A percentile compares a stretch with the other conserved stretches of the same genome.
Conservation (phyloP, 139 green algal genomes). For the Auxenochlorella pyrenoidosa region DNA sequence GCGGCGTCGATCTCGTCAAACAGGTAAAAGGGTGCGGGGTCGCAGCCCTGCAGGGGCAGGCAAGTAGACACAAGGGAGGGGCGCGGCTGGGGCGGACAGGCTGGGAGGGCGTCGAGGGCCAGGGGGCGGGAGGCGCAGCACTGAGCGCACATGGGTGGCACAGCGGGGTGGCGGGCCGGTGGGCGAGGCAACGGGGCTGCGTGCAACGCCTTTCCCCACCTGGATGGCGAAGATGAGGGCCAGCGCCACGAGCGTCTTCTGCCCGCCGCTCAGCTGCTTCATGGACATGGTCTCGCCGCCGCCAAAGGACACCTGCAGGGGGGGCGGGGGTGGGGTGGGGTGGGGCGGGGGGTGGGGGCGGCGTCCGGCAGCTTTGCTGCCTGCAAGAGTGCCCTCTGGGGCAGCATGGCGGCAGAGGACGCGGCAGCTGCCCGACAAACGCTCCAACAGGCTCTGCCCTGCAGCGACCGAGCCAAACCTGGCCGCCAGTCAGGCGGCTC, state of each 20-base stretch:
- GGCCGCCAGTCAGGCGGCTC: too few species aligned
- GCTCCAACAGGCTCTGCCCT: too few species aligned
- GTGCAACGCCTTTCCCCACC: not conserved
- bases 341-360: not conserved
- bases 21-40: slow-evolving; percentile 99
- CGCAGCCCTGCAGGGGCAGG: slow-evolving; percentile 79
- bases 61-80: not conserved
- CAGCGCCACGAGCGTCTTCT: slow-evolving; percentile 98
- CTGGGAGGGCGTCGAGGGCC: too few species aligned
- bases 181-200: not conserved
- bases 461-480: too few species aligned
- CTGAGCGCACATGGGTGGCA: too few species aligned
- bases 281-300: slow-evolving; percentile 88
- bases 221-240: slow-evolving; percentile 99
- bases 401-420: too few species aligned
- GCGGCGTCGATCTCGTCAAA: slow-evolving; percentile 99
- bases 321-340: not conserved
- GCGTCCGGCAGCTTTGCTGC: too few species aligned
- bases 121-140: too few species aligned
- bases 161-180: not conserved
- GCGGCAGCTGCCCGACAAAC: too few species aligned
- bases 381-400: too few species aligned
- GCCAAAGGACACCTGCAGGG: slow-evolving; percentile 77
- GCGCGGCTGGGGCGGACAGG: not conserved
- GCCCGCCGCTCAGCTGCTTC: slow-evolving; percentile 93